Base-by-base conservation (phyloP, 2,329 filamentous ascomycete genomes). In the Macrophomina phaseolina region DNA sequence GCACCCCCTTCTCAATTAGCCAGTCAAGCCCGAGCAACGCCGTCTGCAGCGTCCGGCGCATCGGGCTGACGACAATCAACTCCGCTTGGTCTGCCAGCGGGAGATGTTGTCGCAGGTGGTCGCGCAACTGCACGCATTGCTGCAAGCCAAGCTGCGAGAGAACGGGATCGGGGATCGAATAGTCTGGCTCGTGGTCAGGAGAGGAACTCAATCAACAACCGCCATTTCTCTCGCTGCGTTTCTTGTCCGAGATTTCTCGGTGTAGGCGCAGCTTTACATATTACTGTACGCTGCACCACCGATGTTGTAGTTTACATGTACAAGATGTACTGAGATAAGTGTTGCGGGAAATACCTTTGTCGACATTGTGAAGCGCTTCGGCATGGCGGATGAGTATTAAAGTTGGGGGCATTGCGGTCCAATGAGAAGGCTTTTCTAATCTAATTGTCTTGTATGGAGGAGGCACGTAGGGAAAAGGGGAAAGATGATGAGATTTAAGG, bases 1-100 rank as follows among this genome's bases (percentile, higher is more conserved):
- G 82, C 23, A 89, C 79, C 1, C 85, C 86, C 51, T 76, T 77
- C 23, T 85, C 81, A 58, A 87, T 79, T 53, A 91, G 78, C 82
- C 85, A 90, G 70, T 85, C 84, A 1, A 91, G 78, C 0, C 84
- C 83, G 8, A 85, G 79, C 49, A 84, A 78, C 1, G 88, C 85
- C 1, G 89, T 91, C 76, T 91, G 86, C 36, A 91, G 79, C 1
- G 89, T 90, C 36, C 89, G 82, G 16, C 82, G 80, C 86, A 91
- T 89, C 1, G 89, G 86, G 72, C 87, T 90, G 58, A 86, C 85
- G 38, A 91, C 73, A 64, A 91, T 86, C 34, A 84, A 77, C 18
- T 84, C 83, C 9, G 85, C 79, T 61, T 84, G 79, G 23, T 79
- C 73, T 16, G 76, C 78, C 42, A 82, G 75, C 53, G 53, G 23